These are phyloP conservation scores for Syzygium syzygioides DNA, from an alignment of 441 rosid species.

Conservation along the genomic window DNA sequence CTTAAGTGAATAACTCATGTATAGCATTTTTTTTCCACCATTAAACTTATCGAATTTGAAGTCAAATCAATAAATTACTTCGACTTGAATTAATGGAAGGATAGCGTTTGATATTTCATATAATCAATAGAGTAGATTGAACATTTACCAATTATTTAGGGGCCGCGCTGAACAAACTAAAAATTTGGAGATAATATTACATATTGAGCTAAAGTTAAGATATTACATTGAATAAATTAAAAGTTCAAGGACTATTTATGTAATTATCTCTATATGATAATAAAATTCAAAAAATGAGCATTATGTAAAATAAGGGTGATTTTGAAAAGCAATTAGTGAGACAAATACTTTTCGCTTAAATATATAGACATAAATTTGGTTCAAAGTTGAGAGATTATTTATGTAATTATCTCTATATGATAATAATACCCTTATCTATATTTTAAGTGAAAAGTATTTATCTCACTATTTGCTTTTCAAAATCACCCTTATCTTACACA, in stretches of 20 bases:
- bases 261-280: too few species aligned
- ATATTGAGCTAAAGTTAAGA: not conserved
- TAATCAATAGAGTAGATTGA: accelerated
- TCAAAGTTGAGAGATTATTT: not conserved
- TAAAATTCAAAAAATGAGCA: not conserved
- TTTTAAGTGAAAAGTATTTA: not conserved
- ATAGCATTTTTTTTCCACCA: not conserved
- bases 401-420: not conserved
- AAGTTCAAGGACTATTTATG: too few species aligned
- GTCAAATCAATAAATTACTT: not conserved
- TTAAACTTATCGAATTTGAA: not conserved
- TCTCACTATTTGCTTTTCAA: not conserved
- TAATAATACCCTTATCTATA: not conserved
- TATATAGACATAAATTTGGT: not conserved
- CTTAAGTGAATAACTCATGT: not conserved
- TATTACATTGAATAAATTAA: accelerated
- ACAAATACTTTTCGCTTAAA: not conserved
- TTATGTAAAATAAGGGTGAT: not conserved
- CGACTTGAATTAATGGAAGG: not conserved
- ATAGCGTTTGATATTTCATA: not conserved
- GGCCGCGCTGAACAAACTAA: not conserved
- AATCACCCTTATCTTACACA: not conserved
- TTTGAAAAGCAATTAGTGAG: not conserved
- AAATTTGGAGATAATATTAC: accelerated
- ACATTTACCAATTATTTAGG: not conserved